Evolutionary conservation across 2,329 filamentous ascomycete genomes (phyloP).

Genomic region (Aspergillus carbonarius): DNA sequence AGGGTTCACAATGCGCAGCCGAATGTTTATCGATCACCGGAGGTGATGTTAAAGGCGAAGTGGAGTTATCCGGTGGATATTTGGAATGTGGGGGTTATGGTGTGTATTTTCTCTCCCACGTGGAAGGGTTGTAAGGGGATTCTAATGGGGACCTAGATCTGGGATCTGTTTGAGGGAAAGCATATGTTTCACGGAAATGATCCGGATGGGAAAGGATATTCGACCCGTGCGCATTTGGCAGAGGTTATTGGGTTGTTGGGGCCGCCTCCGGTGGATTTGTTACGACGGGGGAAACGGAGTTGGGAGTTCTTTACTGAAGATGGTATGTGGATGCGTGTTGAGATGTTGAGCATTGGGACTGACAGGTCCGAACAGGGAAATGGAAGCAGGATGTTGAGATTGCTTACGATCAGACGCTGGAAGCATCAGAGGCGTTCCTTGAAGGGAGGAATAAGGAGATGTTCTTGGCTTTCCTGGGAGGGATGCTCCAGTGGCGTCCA

Average conservation of each 20-base stretch:
- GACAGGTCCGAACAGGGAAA: not conserved
- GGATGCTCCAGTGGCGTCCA: slow-evolving; percentile 21
- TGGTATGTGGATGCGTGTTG: slow-evolving; percentile 25
- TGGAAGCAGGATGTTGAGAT: slow-evolving; percentile 25
- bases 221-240: slow-evolving; percentile 46
- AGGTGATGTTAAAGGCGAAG: slow-evolving; percentile 48
- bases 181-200: slow-evolving; percentile 46
- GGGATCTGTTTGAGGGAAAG: slow-evolving; percentile 49
- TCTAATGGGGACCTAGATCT: slow-evolving; percentile 36
- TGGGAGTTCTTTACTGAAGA: slow-evolving; percentile 44
- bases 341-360: slow-evolving; percentile 7
- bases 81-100: slow-evolving; percentile 53
- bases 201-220: slow-evolving; percentile 34
- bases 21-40: slow-evolving; percentile 33
- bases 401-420: slow-evolving; percentile 11
- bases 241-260: slow-evolving; percentile 49
- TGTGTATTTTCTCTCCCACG: slow-evolving; percentile 28
- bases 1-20: slow-evolving; percentile 48
- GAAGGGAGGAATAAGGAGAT: slow-evolving; percentile 16
- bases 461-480: slow-evolving; percentile 18
- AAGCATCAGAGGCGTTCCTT: slow-evolving; percentile 20
- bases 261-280: slow-evolving; percentile 39
- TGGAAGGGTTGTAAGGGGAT: not conserved
- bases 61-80: slow-evolving; percentile 53
- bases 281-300: slow-evolving; percentile 33